A percentile compares a stretch with the other conserved stretches of the same genome.
Conservation (phyloP, 352 stramenopile genomes). For the Phytopythium chamaehyphon region DNA sequence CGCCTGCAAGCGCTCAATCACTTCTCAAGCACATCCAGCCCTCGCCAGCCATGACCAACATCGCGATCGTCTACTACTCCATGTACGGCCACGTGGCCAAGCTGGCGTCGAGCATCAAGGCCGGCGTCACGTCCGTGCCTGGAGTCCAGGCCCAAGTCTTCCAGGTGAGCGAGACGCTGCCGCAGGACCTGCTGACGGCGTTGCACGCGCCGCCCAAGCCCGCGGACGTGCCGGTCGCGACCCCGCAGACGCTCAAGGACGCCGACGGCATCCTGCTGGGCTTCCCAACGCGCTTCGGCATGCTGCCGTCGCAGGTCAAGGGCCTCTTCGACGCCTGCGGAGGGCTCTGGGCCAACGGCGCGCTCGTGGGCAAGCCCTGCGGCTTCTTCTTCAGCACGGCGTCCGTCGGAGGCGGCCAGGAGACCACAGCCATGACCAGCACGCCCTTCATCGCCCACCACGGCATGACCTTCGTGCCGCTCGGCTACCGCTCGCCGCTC, state of each 20-base stretch:
- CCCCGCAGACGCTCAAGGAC: constrained; percentile 51
- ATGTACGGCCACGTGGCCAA: constrained; percentile 81
- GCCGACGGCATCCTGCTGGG: constrained; percentile 83
- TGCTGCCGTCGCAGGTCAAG: constrained; percentile 80
- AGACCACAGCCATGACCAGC: constrained; percentile 74
- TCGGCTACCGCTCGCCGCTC: constrained; percentile 48
- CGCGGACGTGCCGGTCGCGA: constrained; percentile 44
- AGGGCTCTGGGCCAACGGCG: constrained; percentile 64
- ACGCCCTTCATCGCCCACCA: constrained; percentile 82
- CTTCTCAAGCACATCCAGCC: neutral
- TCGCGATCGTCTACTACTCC: constrained; percentile 79
- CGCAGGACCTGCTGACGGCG: constrained; percentile 60
- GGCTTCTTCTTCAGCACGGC: constrained; percentile 76
- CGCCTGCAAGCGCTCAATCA: neutral
- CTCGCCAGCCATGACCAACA: constrained; percentile 33
- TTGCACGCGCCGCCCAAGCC: constrained; percentile 66
- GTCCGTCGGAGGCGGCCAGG: constrained; percentile 72
- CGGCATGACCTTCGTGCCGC: constrained; percentile 85
- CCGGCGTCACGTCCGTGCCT: constrained; percentile 44
- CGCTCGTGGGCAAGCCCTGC: constrained; percentile 70
- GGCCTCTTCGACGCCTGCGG: constrained; percentile 76
- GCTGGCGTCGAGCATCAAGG: constrained; percentile 60
- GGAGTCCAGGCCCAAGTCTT: constrained; percentile 54
- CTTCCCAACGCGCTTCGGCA: constrained; percentile 77
- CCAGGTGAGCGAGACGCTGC: constrained; percentile 76